Percentiles rank a stretch among this genome's conserved stretches.
Conservation (phyloP, 345 rosid genomes). For the Noccaea bulbosa region DNA sequence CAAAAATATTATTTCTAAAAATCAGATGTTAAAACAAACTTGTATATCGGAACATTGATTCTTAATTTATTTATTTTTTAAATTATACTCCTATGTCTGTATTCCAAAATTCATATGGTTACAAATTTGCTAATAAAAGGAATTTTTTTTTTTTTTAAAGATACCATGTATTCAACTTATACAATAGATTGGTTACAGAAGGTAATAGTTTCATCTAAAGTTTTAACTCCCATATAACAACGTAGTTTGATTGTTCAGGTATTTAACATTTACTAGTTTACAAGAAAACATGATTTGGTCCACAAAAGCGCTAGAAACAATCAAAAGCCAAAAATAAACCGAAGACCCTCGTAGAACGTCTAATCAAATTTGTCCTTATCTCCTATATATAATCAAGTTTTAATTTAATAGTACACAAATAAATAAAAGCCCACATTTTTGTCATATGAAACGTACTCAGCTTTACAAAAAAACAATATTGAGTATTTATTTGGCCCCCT, state of each 20-base stretch:
- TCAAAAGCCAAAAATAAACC: slow-evolving; percentile 33
- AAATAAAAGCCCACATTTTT: slow-evolving; percentile 4
- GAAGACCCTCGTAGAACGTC: slow-evolving; percentile 35
- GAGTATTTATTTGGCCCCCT: slow-evolving; percentile 35
- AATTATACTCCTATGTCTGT: background rate
- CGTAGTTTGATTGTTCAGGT: slow-evolving; percentile 21
- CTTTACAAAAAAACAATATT: slow-evolving; percentile 18
- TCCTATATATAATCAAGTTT: slow-evolving; percentile 12
- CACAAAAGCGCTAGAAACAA: slow-evolving; percentile 34
- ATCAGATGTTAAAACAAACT: too few species aligned
- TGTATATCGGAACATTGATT: too few species aligned
- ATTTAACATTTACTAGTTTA: background rate
- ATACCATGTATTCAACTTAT: background rate
- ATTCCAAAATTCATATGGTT: slow-evolving; percentile 7
- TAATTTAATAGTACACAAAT: slow-evolving; percentile 16
- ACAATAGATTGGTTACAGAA: background rate
- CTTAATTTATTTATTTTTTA: too few species aligned
- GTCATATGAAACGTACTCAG: slow-evolving; percentile 35
- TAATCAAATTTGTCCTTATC: slow-evolving; percentile 34
- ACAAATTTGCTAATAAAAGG: background rate
- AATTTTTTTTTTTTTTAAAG: background rate
- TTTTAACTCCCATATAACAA: slow-evolving; percentile 6
- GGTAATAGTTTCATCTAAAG: background rate
- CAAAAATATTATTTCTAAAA: background rate
- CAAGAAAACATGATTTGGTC: slow-evolving; percentile 41